Evolutionary conservation across 2,329 filamentous ascomycete species (phyloP).

Genomic region (Aspergillus texensis): DNA sequence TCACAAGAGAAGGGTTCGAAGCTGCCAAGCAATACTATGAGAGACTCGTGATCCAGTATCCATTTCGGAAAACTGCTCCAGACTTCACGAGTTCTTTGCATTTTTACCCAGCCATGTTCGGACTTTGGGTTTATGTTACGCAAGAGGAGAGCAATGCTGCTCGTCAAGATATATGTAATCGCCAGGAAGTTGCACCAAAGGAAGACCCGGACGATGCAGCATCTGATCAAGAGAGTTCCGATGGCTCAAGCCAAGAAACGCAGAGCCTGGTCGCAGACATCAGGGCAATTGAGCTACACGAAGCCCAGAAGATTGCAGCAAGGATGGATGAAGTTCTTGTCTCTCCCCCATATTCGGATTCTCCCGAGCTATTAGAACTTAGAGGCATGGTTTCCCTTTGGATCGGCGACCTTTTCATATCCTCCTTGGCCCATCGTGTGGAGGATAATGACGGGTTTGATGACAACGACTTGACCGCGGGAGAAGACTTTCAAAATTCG

Average conservation of each 20-base stretch:
- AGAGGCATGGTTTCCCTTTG: slow-evolving; percentile 76
- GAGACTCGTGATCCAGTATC: slow-evolving; percentile 73
- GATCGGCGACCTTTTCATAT: slow-evolving; percentile 65
- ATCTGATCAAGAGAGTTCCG: slow-evolving; percentile 23
- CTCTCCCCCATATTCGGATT: slow-evolving; percentile 70
- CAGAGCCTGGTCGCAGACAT: slow-evolving; percentile 38
- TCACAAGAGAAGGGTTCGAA: slow-evolving; percentile 55
- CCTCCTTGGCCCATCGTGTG: slow-evolving; percentile 31
- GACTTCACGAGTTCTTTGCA: slow-evolving; percentile 66
- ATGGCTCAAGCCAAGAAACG: slow-evolving; percentile 40
- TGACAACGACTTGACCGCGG: slow-evolving; percentile 21
- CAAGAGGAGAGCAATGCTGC: slow-evolving; percentile 61
- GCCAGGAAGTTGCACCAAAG: slow-evolving; percentile 25
- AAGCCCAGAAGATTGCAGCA: slow-evolving; percentile 64
- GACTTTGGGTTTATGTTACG: slow-evolving; percentile 76
- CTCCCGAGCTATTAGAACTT: slow-evolving; percentile 67
- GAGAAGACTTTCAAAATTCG: slow-evolving; percentile 26
- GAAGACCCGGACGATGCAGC: slow-evolving; percentile 33
- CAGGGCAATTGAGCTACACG: slow-evolving; percentile 56
- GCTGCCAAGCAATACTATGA: slow-evolving; percentile 73
- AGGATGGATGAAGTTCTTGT: slow-evolving; percentile 73
- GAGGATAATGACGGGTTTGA: slow-evolving; percentile 16
- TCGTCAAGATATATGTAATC: slow-evolving; percentile 41
- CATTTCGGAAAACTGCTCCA: slow-evolving; percentile 65
- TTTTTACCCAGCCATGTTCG: slow-evolving; percentile 81